These are phyloP conservation scores for Arabis alpina DNA, from an alignment of 345 rosid genomes.

Conservation along the genomic window DNA sequence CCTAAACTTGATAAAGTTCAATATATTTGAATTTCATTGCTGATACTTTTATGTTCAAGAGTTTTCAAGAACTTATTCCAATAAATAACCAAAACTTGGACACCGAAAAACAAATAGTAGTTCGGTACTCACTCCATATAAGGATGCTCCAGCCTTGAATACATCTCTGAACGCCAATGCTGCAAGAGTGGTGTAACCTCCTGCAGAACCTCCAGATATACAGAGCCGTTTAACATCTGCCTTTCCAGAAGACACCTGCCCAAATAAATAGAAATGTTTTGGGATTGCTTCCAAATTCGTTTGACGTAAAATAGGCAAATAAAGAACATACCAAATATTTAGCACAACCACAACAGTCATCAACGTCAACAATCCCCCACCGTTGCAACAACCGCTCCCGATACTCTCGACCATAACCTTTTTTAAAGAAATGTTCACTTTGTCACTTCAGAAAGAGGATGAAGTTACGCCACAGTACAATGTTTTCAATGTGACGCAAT, in stretches of 20 bases:
- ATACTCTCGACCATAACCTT: constrained; percentile 95
- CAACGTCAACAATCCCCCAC: constrained; percentile 97
- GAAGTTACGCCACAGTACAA: no score
- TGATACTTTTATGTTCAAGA: not conserved
- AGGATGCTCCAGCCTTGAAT: constrained; percentile 94
- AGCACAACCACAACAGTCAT: constrained; percentile 97
- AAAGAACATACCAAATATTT: constrained; percentile 67
- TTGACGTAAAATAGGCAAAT: constrained; percentile 14
- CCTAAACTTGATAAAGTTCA: not conserved
- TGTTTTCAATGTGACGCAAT: not conserved
- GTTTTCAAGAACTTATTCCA: constrained; percentile 1
- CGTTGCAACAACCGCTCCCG: constrained; percentile 74
- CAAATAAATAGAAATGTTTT: constrained; percentile 32
- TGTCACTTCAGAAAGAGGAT: constrained; percentile 18
- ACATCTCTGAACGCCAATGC: constrained; percentile 85
- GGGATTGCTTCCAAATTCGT: not conserved
- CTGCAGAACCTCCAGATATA: constrained; percentile 98
- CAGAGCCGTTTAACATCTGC: constrained; percentile 77
- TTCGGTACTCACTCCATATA: constrained; percentile 73
- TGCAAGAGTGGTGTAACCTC: constrained; percentile 96
- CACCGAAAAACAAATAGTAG: not conserved
- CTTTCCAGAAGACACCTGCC: constrained; percentile 75
- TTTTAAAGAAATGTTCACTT: constrained; percentile 43
- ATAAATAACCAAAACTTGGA: not conserved
- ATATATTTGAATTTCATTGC: not conserved